A percentile compares a stretch with the other conserved stretches of the same genome.
Evolutionary conservation across 129 eudicot species (phyloP).

Genomic region (Tanacetum coccineum): DNA sequence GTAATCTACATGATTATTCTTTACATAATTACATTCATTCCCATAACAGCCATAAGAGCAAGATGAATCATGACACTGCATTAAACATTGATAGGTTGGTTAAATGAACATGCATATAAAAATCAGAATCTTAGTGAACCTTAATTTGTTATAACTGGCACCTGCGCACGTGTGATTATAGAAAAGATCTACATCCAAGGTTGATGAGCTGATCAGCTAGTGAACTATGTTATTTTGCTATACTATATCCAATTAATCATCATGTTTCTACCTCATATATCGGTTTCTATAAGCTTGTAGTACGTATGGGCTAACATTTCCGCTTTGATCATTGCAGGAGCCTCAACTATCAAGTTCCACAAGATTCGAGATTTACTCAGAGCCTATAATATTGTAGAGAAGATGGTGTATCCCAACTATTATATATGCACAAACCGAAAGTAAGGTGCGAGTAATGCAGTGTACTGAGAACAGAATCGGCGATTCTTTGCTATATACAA

Average conservation of each 20-base stretch:
- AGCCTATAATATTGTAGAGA: constrained; percentile 35
- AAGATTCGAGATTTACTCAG: constrained; percentile 55
- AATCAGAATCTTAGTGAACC: no score
- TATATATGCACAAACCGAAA: constrained; percentile 6
- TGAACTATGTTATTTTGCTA: neutral
- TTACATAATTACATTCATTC: no score
- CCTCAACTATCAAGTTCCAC: constrained; percentile 57
- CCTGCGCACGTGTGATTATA: no score
- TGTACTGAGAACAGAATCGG: neutral
- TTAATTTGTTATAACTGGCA: no score
- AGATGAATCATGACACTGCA: no score
- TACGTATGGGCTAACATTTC: neutral
- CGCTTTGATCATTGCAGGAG: constrained; percentile 39
- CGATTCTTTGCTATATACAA: neutral
- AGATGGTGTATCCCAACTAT: neutral
- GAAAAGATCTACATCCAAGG: no score
- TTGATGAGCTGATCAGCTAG: neutral
- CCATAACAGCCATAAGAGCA: no score
- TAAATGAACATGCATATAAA: no score
- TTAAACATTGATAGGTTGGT: no score
- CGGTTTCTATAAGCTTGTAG: constrained; percentile 4
- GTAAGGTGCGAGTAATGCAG: constrained; percentile 7
- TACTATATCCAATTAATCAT: neutral
- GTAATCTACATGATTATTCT: no score
- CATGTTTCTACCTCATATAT: neutral